Conservation (phyloP, 73 alveolate species). For the Paramecium sexaurelia region DNA sequence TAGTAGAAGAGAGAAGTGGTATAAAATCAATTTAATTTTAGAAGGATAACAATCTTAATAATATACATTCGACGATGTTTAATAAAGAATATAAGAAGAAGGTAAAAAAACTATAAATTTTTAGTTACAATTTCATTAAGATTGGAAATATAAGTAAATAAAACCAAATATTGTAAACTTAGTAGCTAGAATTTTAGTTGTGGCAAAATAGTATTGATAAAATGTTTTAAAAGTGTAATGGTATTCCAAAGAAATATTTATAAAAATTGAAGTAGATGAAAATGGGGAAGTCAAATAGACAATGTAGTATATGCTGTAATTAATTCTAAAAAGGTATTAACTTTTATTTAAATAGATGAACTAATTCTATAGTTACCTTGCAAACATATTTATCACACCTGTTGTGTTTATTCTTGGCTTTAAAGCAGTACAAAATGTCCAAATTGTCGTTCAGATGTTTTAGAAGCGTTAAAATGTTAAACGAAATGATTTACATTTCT, state of each 20-base stretch:
- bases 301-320: constrained; percentile 54
- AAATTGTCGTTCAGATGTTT: constrained; percentile 58
- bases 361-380: constrained; percentile 42
- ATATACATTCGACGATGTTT: not conserved
- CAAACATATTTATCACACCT: constrained; percentile 35
- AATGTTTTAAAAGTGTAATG: constrained; percentile 10
- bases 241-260: constrained; percentile 30
- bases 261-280: constrained; percentile 36
- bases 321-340: constrained; percentile 41
- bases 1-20: constrained; percentile 51
- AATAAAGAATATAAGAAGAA: not conserved
- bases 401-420: constrained; percentile 57
- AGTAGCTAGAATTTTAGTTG: not conserved
- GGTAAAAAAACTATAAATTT: not conserved
- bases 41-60: not conserved
- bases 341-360: constrained; percentile 47
- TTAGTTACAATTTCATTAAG: not conserved
- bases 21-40: not conserved
- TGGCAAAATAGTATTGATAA: constrained; percentile 26
- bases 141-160: not conserved
- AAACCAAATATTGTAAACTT: not conserved
- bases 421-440: constrained; percentile 57
- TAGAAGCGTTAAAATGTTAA: not conserved
- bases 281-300: constrained; percentile 40
- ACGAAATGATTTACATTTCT: not conserved